Conservation (phyloP, 331 rosid genomes). For the Malus hybrid region DNA sequence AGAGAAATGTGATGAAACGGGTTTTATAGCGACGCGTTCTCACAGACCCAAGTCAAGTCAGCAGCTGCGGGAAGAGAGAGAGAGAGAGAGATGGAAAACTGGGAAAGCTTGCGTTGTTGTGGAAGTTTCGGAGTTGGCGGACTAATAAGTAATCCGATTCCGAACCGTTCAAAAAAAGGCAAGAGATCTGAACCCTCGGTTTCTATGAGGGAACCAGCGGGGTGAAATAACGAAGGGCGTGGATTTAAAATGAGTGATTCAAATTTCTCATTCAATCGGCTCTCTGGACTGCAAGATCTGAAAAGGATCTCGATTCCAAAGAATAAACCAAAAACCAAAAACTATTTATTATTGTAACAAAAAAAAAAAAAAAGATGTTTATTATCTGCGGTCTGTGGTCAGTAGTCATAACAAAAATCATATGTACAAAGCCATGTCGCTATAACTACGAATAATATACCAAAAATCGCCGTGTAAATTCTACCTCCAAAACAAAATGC, state of each 20-base stretch:
- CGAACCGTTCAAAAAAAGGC: too few relatives aligned
- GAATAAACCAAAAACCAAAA: too few relatives aligned
- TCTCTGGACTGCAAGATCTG: too few relatives aligned
- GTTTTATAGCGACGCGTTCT: background rate
- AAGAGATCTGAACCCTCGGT: too few relatives aligned
- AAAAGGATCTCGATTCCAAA: rapidly evolving
- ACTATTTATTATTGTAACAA: too few relatives aligned
- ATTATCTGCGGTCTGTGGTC: background rate
- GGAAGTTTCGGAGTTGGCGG: too few relatives aligned
- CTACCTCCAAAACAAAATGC: conserved; percentile 7
- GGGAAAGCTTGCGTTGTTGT: background rate
- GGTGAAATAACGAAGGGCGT: too few relatives aligned
- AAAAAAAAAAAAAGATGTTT: too few relatives aligned
- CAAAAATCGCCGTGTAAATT: conserved; percentile 16
- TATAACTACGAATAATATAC: background rate
- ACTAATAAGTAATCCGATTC: too few relatives aligned
- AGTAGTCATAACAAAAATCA: background rate
- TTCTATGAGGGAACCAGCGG: too few relatives aligned
- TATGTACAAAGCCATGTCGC: conserved; percentile 26
- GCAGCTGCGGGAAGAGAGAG: background rate
- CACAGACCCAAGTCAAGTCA: background rate
- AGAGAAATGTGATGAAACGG: background rate
- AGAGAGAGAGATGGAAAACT: background rate
- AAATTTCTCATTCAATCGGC: too few relatives aligned
- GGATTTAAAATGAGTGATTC: too few relatives aligned